Base-by-base conservation (phyloP, 2,329 filamentous ascomycete genomes). In the Ophiostoma piceae region DNA sequence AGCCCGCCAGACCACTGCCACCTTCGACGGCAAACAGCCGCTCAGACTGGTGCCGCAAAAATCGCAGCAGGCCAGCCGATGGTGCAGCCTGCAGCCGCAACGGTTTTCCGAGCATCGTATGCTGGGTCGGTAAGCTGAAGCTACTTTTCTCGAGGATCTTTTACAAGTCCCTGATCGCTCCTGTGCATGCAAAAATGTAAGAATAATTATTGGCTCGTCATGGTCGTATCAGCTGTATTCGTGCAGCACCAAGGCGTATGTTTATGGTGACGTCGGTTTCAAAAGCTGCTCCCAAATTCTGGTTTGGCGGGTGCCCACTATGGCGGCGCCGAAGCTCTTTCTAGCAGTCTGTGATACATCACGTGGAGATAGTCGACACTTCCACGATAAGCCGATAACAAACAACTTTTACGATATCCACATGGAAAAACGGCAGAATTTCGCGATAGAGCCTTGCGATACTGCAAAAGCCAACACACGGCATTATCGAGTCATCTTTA, bases 1-100 rank as follows among this genome's bases (percentile, higher is more conserved):
- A 14, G 6, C 22, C 26, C 26, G 54, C 39, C 5, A 37, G 11
- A 43, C 37, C 41, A 75, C n/a, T 43, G 67, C 29, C 60, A 39
- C 67, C 54, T 26, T 68, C 71, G 0, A 26, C n/a, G 19, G 86
- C 84, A 72, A 80, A 82, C 65, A 85, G 76, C 69, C 82, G 82
- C 74, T 90, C 85, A 73, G 90, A 87, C 78, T 94, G 91, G 69
- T 83, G 86, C 74, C 87, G 88, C 73, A 95, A 83, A 78, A 92
- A 94, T 74, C 88, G 88, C 73, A 95, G 82, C 26, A 94, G 85
- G 71, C 78, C 81, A 73, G 79, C 79, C 68, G 85, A 87, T 35
- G 85, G 85, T 68, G 83, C 84, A 67, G 82, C 80, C 60, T 64
- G 69, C 41, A 72, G 43, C 64, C 69, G 67, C 37, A 67, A n/a